A percentile compares a stretch with the other conserved stretches of the same genome.
Evolutionary conservation across 2,329 filamentous ascomycete species (phyloP).

Genomic region (Phaeosphaeria sp.): DNA sequence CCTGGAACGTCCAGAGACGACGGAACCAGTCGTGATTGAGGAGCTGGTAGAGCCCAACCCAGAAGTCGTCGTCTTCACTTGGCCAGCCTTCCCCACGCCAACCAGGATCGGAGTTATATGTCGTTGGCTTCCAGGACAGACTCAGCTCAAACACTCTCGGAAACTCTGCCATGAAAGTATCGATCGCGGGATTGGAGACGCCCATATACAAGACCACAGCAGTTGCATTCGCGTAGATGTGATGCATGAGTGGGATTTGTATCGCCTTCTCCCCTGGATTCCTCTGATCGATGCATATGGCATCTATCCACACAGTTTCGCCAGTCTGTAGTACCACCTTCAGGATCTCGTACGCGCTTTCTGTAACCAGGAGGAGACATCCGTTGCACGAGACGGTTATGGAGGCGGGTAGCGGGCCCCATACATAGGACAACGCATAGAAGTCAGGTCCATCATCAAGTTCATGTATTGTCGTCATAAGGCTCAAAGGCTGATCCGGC

Average conservation of each 20-base stretch:
- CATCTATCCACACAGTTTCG: conserved; percentile 4
- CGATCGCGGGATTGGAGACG: not conserved
- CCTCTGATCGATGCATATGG: conserved; percentile 3
- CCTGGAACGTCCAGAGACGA: conserved; percentile 11
- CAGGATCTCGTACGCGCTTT: conserved; percentile 5
- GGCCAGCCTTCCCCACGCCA: conserved; percentile 1
- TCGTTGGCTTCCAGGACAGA: not conserved
- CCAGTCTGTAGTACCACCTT: not conserved
- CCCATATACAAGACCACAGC: conserved; percentile 5
- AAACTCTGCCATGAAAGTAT: conserved; percentile 3
- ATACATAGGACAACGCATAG: conserved; percentile 10
- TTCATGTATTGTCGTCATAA: not conserved
- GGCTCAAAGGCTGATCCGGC: not conserved
- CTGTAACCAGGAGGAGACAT: not conserved
- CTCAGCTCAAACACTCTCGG: not conserved
- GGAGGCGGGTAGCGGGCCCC: conserved; percentile 7
- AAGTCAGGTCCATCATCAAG: conserved; percentile 2
- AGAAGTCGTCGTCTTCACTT: conserved; percentile 3
- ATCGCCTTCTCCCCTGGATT: conserved; percentile 6
- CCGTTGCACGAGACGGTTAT: conserved; percentile 3
- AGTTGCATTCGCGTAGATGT: conserved; percentile 1
- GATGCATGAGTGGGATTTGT: conserved; percentile 6
- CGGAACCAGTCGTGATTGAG: conserved; percentile 2
- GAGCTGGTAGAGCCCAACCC: not conserved
- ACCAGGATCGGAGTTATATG: not conserved